phyloP scores from a whole-genome alignment of 805 yeast species.

The Hanseniaspora vineae region DNA sequence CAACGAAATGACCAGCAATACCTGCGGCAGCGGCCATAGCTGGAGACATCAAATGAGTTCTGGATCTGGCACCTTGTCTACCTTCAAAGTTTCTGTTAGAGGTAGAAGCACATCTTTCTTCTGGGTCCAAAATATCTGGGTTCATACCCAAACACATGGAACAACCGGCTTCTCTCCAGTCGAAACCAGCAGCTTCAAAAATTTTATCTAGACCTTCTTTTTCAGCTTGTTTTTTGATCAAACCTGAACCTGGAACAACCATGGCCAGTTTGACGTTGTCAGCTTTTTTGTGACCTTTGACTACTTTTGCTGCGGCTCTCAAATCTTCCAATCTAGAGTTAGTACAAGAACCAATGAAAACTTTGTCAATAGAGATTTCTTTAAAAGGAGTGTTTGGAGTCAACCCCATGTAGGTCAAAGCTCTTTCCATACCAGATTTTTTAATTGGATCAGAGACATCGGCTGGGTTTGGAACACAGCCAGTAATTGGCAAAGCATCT shows the following conservation, averaged over 20 bases:
- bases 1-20: conserved; percentile 78
- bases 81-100: conserved; percentile 98
- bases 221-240: conserved; percentile 89
- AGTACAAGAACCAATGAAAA: conserved; percentile 96
- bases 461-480: conserved; percentile 83
- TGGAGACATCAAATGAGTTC: conserved; percentile 97
- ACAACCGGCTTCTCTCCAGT: conserved; percentile 99
- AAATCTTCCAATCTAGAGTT: conserved; percentile 95
- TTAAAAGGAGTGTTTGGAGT: conserved; percentile 66
- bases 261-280: conserved; percentile 66
- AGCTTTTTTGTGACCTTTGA: conserved; percentile 81
- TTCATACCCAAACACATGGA: conserved; percentile 99
- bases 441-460: conserved; percentile 56
- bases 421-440: conserved; percentile 79
- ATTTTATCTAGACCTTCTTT: conserved; percentile 86
- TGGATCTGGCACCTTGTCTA: conserved; percentile 91
- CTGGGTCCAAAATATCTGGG: conserved; percentile 89
- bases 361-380: conserved; percentile 77
- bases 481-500: conserved; percentile 93
- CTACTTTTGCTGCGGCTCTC: conserved; percentile 89
- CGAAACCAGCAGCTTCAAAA: conserved; percentile 85
- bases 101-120: conserved; percentile 97
- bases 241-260: conserved; percentile 96
- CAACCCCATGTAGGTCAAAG: conserved; percentile 86
- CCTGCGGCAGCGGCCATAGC: conserved; percentile 99